These are phyloP conservation scores for Pistacia integerrima DNA, from an alignment of 345 rosid species.

Conservation along the genomic window DNA sequence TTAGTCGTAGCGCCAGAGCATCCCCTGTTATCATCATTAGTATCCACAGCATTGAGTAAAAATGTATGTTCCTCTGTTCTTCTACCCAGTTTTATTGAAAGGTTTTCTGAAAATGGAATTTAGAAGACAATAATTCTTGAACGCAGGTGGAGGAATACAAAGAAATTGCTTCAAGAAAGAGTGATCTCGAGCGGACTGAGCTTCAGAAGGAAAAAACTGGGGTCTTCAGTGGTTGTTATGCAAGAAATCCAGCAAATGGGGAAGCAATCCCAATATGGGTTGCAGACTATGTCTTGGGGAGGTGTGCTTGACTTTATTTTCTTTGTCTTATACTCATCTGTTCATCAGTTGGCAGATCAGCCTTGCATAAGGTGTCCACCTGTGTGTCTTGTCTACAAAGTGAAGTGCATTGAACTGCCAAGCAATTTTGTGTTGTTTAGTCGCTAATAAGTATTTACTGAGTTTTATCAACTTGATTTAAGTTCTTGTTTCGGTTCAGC, in stretches of 20 bases:
- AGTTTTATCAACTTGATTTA: slow-evolving; percentile 1
- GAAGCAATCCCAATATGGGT: slow-evolving; percentile 91
- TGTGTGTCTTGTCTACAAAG: slow-evolving; percentile 4
- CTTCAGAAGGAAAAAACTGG: slow-evolving; percentile 96
- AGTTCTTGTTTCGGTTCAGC: slow-evolving; percentile 41
- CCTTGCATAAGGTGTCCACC: not conserved
- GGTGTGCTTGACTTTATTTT: slow-evolving; percentile 37
- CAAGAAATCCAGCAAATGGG: slow-evolving; percentile 82
- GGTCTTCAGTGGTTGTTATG: slow-evolving; percentile 77
- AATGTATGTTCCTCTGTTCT: slow-evolving; percentile 40
- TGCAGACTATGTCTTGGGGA: slow-evolving; percentile 89
- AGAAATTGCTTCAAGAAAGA: slow-evolving; percentile 72
- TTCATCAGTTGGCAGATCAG: slow-evolving; percentile 17
- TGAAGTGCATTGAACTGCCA: not conserved
- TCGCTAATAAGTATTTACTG: slow-evolving; percentile 4
- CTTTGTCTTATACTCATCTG: slow-evolving; percentile 1
- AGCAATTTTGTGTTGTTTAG: not conserved
- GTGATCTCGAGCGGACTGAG: slow-evolving; percentile 97
- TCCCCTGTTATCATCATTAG: slow-evolving; percentile 54
- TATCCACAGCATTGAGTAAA: slow-evolving; percentile 50
- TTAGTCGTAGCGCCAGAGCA: slow-evolving; percentile 96
- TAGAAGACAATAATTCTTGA: slow-evolving; percentile 11
- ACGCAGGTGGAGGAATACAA: slow-evolving; percentile 83
- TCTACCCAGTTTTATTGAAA: not conserved
- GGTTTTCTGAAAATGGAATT: slow-evolving; percentile 11